Evolutionary conservation across 2,329 filamentous ascomycete species (phyloP), one percentile per base, ranked within the genome.

Genomic region (Scopulariopsis brevicaulis): DNA sequence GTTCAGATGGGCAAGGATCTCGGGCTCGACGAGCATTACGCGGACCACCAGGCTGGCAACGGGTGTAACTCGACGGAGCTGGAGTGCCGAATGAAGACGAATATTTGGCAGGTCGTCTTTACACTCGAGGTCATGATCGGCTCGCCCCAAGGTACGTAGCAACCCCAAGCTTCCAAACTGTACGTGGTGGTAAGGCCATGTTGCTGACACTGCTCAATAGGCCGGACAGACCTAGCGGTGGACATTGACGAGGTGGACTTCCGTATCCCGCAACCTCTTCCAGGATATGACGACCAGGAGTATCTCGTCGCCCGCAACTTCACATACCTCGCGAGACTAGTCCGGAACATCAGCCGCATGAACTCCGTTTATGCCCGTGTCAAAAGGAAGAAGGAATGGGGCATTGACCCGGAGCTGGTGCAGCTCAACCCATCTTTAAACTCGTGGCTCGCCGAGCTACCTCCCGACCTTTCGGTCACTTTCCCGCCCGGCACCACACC

Each of bases 1-100:
- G 87, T 96, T 8, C 87, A 91, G 53, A 96, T 97, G 90, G 90
- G 85, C 28, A 94, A 95, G 66, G 93, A 96, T 67, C 77, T 97
- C 35, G 90, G 91, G 22, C 76, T 97, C 6, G 86, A 96, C 67
- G 90, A 96, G 62, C 93, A 97, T 71, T 84, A 84, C 61, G 85
- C 88, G 59, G 83, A 85, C 52, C 94, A 97, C 69, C 80, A 86
- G 62, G 81, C 83, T 56, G 89, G 87, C 24, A 81, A 80, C 57
- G 70, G 80, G 1, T 97, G 94, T 67, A 84, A 82, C 5, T 84
- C 84, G 20, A 80, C 77, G 59, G 75, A 82, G 0, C 76, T 84
- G 7, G 93, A 97, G 55, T 97, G 93, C 67, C 77, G 89, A 59
- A 83, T 91, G 28, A 92, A 91, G 67, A 95, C 85, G 18, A 81